These are phyloP conservation scores for Lachancea sp. DNA, from an alignment of 805 yeast genomes.

Conservation along the genomic window DNA sequence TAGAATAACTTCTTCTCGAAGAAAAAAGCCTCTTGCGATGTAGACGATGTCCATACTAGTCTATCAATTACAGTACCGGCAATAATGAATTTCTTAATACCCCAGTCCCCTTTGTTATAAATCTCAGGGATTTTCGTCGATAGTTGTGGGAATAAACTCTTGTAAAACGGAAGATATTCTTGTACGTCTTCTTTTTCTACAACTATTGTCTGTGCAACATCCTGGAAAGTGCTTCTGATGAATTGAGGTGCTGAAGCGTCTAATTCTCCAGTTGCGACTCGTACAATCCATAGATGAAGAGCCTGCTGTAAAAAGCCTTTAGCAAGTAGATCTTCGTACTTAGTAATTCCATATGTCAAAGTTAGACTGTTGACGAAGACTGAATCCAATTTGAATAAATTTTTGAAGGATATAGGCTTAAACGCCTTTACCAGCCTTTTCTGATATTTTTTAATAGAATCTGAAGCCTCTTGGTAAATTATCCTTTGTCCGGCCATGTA, in stretches of 20 bases:
- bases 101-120: conserved; percentile 43
- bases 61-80: conserved; percentile 50
- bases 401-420: conserved; percentile 45
- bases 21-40: conserved; percentile 34
- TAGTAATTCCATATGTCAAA: conserved; percentile 49
- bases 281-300: conserved; percentile 55
- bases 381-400: conserved; percentile 49
- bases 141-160: conserved; percentile 45
- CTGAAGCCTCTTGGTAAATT: conserved; percentile 41
- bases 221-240: conserved; percentile 38
- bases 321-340: conserved; percentile 45
- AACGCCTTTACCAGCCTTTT: conserved; percentile 43
- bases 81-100: conserved; percentile 36
- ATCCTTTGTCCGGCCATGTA: conserved; percentile 47
- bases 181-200: conserved; percentile 48
- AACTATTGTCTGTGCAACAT: conserved; percentile 33
- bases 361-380: conserved; percentile 48
- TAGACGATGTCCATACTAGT: conserved; percentile 39
- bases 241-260: conserved; percentile 41
- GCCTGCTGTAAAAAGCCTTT: conserved; percentile 51
- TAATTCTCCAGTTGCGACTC: conserved; percentile 42
- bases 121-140: conserved; percentile 50
- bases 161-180: conserved; percentile 49
- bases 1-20: conserved; percentile 19
- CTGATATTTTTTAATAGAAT: conserved; percentile 26